Percentiles rank a stretch among this genome's conserved stretches.
phyloP scores from a whole-genome alignment of 2,329 filamentous ascomycete species.

The Cercospora berteroae region DNA sequence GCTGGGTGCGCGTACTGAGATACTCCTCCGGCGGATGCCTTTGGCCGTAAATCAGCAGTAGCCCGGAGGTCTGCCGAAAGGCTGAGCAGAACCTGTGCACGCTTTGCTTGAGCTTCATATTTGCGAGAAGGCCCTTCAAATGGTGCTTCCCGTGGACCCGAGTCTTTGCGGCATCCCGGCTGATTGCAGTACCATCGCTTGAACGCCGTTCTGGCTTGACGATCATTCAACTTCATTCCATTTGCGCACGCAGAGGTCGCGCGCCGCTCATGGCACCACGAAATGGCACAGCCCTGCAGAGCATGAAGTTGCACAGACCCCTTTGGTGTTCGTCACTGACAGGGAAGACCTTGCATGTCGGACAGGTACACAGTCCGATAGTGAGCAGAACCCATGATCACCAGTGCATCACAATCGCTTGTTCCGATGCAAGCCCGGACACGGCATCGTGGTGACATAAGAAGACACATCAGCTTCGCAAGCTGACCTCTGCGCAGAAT shows the following conservation, averaged over 20 bases:
- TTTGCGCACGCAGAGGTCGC: neutral
- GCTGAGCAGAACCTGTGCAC: neutral
- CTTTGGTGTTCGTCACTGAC: neutral
- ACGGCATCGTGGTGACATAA: neutral
- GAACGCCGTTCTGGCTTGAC: neutral
- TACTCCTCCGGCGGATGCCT: neutral
- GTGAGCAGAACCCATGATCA: constrained; percentile 6
- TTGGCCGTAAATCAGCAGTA: neutral
- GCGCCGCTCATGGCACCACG: neutral
- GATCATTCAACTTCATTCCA: neutral
- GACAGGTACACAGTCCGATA: constrained; percentile 2
- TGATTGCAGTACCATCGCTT: neutral
- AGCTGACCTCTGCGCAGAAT: neutral
- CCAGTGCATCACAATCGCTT: constrained; percentile 2
- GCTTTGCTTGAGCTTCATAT: neutral
- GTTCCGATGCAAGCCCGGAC: constrained; percentile 9
- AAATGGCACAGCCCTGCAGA: constrained; percentile 2
- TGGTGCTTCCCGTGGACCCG: neutral
- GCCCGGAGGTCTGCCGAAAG: neutral
- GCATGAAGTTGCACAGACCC: neutral
- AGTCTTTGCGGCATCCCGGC: neutral
- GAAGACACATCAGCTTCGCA: neutral
- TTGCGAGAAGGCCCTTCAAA: neutral
- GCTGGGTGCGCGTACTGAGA: neutral
- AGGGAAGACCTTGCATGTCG: neutral